Percentiles rank a stretch among this genome's conserved stretches.
Conservation (phyloP, 2,329 filamentous ascomycete species). For the Cladosporium velox region DNA sequence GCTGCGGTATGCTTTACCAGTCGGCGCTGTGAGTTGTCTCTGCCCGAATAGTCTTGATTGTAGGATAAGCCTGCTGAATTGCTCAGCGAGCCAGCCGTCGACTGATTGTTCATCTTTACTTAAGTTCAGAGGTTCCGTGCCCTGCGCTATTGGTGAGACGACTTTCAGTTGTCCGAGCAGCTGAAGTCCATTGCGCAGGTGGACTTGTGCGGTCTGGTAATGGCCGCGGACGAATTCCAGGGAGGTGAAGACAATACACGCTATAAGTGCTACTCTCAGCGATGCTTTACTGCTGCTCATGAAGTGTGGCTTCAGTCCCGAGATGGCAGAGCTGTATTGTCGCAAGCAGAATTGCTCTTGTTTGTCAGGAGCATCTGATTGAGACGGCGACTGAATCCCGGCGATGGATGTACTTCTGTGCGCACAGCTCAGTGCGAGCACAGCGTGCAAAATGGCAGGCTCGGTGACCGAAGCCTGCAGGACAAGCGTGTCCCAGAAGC, state of each 20-base stretch:
- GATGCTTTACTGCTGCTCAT: constrained; percentile 32
- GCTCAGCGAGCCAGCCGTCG: constrained; percentile 50
- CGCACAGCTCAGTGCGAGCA: constrained; percentile 44
- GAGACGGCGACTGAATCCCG: constrained; percentile 19
- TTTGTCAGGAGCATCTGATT: constrained; percentile 25
- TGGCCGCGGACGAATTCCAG: constrained; percentile 46
- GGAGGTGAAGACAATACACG: constrained; percentile 45
- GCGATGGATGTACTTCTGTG: constrained; percentile 32
- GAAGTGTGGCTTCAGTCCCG: constrained; percentile 37
- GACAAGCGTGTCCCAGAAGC: constrained; percentile 45
- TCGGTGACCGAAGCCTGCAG: constrained; percentile 43
- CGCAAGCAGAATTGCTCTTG: constrained; percentile 40
- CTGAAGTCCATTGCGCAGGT: constrained; percentile 49
- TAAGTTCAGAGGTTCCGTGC: constrained; percentile 18
- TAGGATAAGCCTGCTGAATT: constrained; percentile 38
- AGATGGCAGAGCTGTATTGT: constrained; percentile 47
- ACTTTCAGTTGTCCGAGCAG: constrained; percentile 38
- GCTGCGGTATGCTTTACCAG: neutral
- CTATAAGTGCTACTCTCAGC: constrained; percentile 43
- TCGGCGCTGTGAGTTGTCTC: neutral
- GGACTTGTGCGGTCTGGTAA: constrained; percentile 41
- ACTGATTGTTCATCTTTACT: constrained; percentile 26
- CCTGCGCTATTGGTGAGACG: constrained; percentile 20
- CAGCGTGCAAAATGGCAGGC: constrained; percentile 46
- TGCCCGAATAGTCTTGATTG: constrained; percentile 29